A percentile compares a stretch with the other conserved stretches of the same genome.
Evolutionary conservation across 2,329 filamentous ascomycete species (phyloP).

Genomic region (Claviceps sp.): DNA sequence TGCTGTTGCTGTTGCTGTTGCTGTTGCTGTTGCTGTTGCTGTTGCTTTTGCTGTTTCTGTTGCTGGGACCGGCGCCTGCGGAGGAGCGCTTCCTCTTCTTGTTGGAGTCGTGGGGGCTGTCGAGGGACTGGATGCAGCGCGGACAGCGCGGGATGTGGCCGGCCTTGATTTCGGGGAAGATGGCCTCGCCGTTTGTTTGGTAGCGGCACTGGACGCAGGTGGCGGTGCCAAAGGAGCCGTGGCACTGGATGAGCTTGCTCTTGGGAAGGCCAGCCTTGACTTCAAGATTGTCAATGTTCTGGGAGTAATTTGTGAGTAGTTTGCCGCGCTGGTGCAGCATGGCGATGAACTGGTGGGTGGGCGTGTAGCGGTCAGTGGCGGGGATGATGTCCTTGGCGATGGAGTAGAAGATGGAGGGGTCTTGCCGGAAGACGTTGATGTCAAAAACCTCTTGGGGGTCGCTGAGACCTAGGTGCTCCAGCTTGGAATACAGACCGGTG

Average conservation of each 20-base stretch:
- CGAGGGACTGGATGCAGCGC: slow-evolving; percentile 48
- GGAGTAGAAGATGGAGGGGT: slow-evolving; percentile 82
- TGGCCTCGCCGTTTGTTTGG: slow-evolving; percentile 58
- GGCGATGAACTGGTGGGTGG: slow-evolving; percentile 87
- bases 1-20: not conserved
- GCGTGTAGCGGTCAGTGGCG: slow-evolving; percentile 65
- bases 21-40: not conserved
- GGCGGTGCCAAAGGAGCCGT: slow-evolving; percentile 89
- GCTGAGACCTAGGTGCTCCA: slow-evolving; percentile 60
- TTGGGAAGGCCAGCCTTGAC: slow-evolving; percentile 67
- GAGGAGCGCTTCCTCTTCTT: slow-evolving; percentile 31
- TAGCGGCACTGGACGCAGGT: slow-evolving; percentile 73
- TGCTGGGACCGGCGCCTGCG: slow-evolving; percentile 16
- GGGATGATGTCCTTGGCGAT: slow-evolving; percentile 86
- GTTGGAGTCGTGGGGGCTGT: slow-evolving; percentile 12
- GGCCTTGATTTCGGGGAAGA: slow-evolving; percentile 67
- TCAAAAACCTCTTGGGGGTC: slow-evolving; percentile 96
- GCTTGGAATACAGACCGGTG: slow-evolving; percentile 78
- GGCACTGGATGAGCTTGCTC: slow-evolving; percentile 85
- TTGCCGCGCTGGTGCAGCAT: slow-evolving; percentile 79
- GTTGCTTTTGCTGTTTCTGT: not conserved
- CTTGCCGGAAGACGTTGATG: slow-evolving; percentile 70
- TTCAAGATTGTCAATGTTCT: slow-evolving; percentile 97
- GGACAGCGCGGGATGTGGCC: slow-evolving; percentile 66
- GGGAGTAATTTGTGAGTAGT: slow-evolving; percentile 91